Evolutionary conservation across 2,329 filamentous ascomycete genomes (phyloP), one percentile per base, ranked within the genome.

Genomic region (Stemphylium vesicarium): DNA sequence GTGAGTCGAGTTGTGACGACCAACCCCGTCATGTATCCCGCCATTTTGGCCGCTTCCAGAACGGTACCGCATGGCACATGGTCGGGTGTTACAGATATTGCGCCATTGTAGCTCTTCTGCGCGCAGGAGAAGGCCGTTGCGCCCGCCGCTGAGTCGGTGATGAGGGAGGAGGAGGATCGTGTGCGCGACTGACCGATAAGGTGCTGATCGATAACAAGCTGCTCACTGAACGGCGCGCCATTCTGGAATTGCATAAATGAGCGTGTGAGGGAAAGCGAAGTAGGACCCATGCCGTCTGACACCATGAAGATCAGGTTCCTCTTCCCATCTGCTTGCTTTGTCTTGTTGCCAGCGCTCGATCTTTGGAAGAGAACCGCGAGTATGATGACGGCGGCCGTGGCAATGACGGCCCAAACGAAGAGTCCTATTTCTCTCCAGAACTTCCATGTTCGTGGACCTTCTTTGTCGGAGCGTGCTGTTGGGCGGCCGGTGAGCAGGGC

Each of bases 271-370:
- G 89, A 90, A 49, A 99, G 82, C 66, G 91, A 94, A 8, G 95
- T 91, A 7, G 95, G 95, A 0, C 95, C 95, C 95, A 99, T 99
- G 70, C 95, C 95, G 75, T 99, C 95, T 0, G 92, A 96, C 33
- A 99, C 94, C 95, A 99, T 99, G 81, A 99, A 98, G 67, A 99
- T 89, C 48, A 99, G 82, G 77, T 98, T 99, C 50, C 91, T 85
- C 82, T 98, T 99, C 47, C 87, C 85, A 24, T 68, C 77, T 51
- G 81, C 68, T 32, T 64, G 63, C 10, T 72, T 68, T 33, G 66
- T 73, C 15, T 71, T 64, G 24, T 64, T 40, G 32, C 70, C 65
- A 15, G 41, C 22, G 38, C 83, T 79, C 31, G 57, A 24, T 66
- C 86, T 84, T 75, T 96, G 91, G 70, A 91, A 90, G 13, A 90